Base-by-base conservation (phyloP, 345 rosid species). In the rapeseed (Brassica napus) region DNA sequence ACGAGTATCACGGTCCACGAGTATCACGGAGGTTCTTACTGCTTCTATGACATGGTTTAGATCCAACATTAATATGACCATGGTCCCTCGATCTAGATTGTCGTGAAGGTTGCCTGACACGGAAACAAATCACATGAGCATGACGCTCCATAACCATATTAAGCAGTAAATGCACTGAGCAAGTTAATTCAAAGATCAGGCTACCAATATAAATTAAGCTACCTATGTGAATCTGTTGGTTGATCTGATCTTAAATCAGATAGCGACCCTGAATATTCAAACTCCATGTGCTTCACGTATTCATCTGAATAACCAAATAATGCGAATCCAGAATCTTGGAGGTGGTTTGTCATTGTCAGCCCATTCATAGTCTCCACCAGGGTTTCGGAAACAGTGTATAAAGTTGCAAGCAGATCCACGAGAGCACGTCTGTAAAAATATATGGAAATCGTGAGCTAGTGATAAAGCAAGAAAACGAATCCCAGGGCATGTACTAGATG, bases 301-400 rank as follows among this genome's bases (percentile, higher is more conserved):
- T 90, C 89, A 75, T 76, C 86, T 57, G 88, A 72, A 84, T 86
- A 82, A 58, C 99, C 99, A 86, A 95, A 95, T 79, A 95, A 84
- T 73, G 92, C 88, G 62, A 61, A 83, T 77, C 99, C 99, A 95
- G 84, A 84, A 93, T 84, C 88, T 88, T 49, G 99, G 98, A 64
- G 98, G 93, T 76, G 93, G 94, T 84, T 87, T 90, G 82, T 93
- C 98, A 90, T 87, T 82, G 82, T 95, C 97, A 74, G 99, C 97
- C 99, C 99, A 95, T 79, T 93, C 96, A 83, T 91, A 95, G 86
- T 95, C 99, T 32, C 93, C 98, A 55, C 99, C 98, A 24, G 99
- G 99, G 80, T 95, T 95, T 72, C 87, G 86, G 85, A 95, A 95
- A 84, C 98, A 91, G 83, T 95, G 99, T 31, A 95, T 87, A 77